Percentiles rank a stretch among this genome's conserved stretches.
These are phyloP conservation scores for Lojkania enalia DNA, from an alignment of 2,329 filamentous ascomycete genomes.

Conservation along the genomic window DNA sequence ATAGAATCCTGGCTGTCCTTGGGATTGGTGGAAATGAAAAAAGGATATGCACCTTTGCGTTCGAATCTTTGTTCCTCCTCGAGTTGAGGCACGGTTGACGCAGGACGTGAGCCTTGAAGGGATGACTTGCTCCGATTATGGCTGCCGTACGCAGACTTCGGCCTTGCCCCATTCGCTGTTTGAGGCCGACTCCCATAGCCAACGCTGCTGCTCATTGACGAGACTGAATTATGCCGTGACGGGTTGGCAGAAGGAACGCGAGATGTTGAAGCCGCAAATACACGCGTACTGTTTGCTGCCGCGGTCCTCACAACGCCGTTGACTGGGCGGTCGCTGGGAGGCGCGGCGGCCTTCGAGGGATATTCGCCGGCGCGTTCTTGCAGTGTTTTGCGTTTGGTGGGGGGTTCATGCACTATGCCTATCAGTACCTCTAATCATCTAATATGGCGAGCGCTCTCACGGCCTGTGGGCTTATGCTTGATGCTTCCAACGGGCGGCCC, in stretches of 20 bases:
- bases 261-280: constrained; percentile 42
- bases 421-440: constrained; percentile 22
- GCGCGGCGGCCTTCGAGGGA: constrained; percentile 46
- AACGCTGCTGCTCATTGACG: constrained; percentile 58
- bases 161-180: constrained; percentile 44
- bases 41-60: constrained; percentile 51
- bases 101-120: constrained; percentile 46
- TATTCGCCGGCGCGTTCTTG: constrained; percentile 54
- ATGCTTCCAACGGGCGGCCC: constrained; percentile 49
- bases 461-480: constrained; percentile 57
- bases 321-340: constrained; percentile 48
- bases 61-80: constrained; percentile 48
- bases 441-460: constrained; percentile 37
- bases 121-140: constrained; percentile 54
- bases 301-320: constrained; percentile 51
- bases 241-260: constrained; percentile 49
- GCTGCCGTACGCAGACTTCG: constrained; percentile 53
- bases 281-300: constrained; percentile 46
- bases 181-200: constrained; percentile 56
- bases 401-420: constrained; percentile 50
- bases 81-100: constrained; percentile 46
- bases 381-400: constrained; percentile 56
- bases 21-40: constrained; percentile 45
- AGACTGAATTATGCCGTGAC: constrained; percentile 48
- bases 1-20: constrained; percentile 24